A percentile compares a stretch with the other conserved stretches of the same genome.
Evolutionary conservation across 169 alveolate genomes (phyloP).

Genomic region (Eimeria praecox): DNA sequence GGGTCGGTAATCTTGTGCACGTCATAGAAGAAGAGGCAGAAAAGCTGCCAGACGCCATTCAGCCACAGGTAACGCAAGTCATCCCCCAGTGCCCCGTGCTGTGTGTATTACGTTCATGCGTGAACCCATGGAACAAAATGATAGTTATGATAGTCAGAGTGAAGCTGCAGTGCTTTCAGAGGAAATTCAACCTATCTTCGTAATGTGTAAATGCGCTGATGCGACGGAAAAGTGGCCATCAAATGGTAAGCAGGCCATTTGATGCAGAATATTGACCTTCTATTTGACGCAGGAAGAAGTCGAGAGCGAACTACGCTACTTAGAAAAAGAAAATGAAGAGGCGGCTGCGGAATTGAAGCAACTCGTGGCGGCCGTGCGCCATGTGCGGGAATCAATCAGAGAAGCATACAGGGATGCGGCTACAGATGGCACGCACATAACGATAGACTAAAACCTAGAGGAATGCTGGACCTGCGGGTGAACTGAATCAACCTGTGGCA

Average conservation of each 20-base stretch:
- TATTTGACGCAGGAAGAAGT: conserved; percentile 51
- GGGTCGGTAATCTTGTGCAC: conserved; percentile 66
- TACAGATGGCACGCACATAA: conserved; percentile 51
- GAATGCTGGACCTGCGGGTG: neutral
- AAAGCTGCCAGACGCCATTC: conserved; percentile 65
- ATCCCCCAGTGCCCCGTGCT: neutral
- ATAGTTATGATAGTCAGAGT: neutral
- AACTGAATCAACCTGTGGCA: no score
- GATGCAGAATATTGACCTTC: no score
- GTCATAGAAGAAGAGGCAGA: conserved; percentile 68
- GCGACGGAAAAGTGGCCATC: neutral
- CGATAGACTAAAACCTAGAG: conserved; percentile 38
- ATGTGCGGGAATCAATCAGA: conserved; percentile 48
- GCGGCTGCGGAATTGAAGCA: conserved; percentile 64
- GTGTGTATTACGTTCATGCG: neutral
- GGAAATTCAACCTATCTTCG: no score
- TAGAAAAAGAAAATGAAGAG: conserved; percentile 54
- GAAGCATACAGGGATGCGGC: conserved; percentile 69
- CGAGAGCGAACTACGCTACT: conserved; percentile 50
- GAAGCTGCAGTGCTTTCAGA: neutral
- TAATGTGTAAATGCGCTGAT: no score
- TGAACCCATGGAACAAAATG: neutral
- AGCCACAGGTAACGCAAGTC: conserved; percentile 18
- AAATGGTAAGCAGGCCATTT: neutral
- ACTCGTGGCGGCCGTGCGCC: conserved; percentile 69